Evolutionary conservation across 805 yeast species (phyloP), one percentile per base, ranked within the genome.

Genomic region (Suhomyces xylopsoci): DNA sequence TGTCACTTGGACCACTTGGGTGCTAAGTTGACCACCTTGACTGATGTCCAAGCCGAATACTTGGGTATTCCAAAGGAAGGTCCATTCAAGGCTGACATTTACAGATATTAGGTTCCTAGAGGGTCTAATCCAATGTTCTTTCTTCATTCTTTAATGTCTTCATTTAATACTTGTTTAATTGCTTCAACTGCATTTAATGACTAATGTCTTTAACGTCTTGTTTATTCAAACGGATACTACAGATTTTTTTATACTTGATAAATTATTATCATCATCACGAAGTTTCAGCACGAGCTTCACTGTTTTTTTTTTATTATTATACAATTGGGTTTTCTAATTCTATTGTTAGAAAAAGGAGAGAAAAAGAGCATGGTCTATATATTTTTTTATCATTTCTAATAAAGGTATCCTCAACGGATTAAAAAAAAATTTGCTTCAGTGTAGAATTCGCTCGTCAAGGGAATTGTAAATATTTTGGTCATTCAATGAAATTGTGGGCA

Each of bases 81-180:
- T 82, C 99, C 99, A 67, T 93, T 68, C 96, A 93, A 93, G 87
- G 87, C 96, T 69, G 97, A 93, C 67, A 89, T 87, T 81, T 93
- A 93, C 96, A 89, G 97, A 82, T 93, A 93, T 82, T 93, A 90
- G 63, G 24, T 36, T 32, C 12, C 20, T 15, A 32, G 54, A 47
- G 10, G 15, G 42, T 17, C 24, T 17, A 38, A 38, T 15, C 42
- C 42, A 14, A 36, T 34, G 42, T 32, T 47, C 43, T 34, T 47
- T 47, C 20, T 36, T 47, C 34, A 24, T 42, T 42, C 45, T 42
- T 47, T 44, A 24, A 47, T 34, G 49, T 34, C 47, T 49, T 52
- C 28, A 38, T 38, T 38, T 45, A 49, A 54, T 46, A 45, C 52
- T 50, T 50, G 57, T 65, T 61, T 63, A 65, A 51, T 66, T 73